Evolutionary conservation across 495 filamentous ascomycete genomes (phyloP).

Genomic region (Lophiotrema nucula): DNA sequence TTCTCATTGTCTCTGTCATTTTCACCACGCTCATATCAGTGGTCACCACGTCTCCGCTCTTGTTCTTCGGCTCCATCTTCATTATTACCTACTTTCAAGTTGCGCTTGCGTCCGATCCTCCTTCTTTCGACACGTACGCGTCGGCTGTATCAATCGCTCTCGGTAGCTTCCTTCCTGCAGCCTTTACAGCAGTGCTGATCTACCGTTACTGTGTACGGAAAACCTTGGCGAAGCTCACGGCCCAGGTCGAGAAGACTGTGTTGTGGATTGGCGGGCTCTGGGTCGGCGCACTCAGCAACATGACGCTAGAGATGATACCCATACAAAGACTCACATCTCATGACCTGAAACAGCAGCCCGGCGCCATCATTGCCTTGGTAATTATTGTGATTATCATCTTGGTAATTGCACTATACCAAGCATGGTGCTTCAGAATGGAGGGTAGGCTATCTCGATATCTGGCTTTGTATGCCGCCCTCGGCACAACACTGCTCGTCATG

Average conservation of each 20-base stretch:
- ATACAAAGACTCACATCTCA: slow-evolving; percentile 44
- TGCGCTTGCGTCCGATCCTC: slow-evolving; percentile 44
- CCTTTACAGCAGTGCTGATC: slow-evolving; percentile 38
- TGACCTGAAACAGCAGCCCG: slow-evolving; percentile 44
- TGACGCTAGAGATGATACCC: slow-evolving; percentile 45
- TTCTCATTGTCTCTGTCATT: slow-evolving; percentile 37
- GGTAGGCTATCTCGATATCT: slow-evolving; percentile 43
- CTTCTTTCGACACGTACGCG: slow-evolving; percentile 37
- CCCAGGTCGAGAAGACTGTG: slow-evolving; percentile 45
- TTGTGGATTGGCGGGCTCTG: slow-evolving; percentile 44
- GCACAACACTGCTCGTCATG: slow-evolving; percentile 47
- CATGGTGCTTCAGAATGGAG: slow-evolving; percentile 43
- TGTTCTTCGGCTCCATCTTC: slow-evolving; percentile 43
- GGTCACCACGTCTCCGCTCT: slow-evolving; percentile 38
- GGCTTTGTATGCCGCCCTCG: slow-evolving; percentile 58
- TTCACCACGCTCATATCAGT: slow-evolving; percentile 41
- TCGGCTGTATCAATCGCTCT: slow-evolving; percentile 38
- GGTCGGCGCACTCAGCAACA: slow-evolving; percentile 44
- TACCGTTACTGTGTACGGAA: slow-evolving; percentile 44
- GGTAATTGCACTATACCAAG: slow-evolving; percentile 42
- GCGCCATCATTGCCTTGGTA: slow-evolving; percentile 42
- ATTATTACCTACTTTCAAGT: slow-evolving; percentile 41
- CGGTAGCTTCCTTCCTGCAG: slow-evolving; percentile 44
- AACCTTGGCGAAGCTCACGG: slow-evolving; percentile 41
- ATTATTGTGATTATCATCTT: slow-evolving; percentile 38